Evolutionary conservation across 192 early-diverging fungal species (phyloP).

Genomic region (Coemansia sp.): DNA sequence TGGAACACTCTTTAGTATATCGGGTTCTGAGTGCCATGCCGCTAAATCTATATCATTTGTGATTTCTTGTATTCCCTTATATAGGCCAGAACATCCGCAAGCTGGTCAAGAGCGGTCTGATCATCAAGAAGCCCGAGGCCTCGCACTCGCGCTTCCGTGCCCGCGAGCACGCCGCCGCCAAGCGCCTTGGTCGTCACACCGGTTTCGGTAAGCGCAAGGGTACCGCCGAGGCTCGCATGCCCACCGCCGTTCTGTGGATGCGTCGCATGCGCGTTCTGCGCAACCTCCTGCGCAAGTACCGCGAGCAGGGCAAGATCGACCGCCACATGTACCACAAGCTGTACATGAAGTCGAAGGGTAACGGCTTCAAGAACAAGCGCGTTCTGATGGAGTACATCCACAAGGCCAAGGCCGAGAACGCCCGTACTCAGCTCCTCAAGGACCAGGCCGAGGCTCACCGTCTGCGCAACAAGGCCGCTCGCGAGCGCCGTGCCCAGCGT

Average conservation of each 20-base stretch:
- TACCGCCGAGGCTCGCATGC: slow-evolving; percentile 99
- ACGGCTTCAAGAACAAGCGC: slow-evolving; percentile 99
- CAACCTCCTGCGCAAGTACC: slow-evolving; percentile 94
- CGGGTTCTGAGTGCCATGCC: background rate
- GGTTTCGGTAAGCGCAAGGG: slow-evolving; percentile 91
- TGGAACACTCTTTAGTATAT: background rate
- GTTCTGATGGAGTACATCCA: slow-evolving; percentile 99
- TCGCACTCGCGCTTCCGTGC: slow-evolving; percentile 92
- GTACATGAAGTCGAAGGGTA: slow-evolving; percentile 99
- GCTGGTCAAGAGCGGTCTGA: slow-evolving; percentile 95
- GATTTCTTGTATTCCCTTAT: background rate
- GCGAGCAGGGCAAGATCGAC: slow-evolving; percentile 97
- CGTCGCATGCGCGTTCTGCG: slow-evolving; percentile 95
- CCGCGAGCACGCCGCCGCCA: slow-evolving; percentile 86
- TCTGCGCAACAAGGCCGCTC: slow-evolving; percentile 89
- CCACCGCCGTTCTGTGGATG: slow-evolving; percentile 94
- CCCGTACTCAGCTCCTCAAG: slow-evolving; percentile 83
- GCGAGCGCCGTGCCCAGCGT: slow-evolving; percentile 86
- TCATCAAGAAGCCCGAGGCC: slow-evolving; percentile 89
- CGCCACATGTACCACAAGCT: slow-evolving; percentile 96
- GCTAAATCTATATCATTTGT: background rate
- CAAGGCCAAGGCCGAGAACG: slow-evolving; percentile 98
- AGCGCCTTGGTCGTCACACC: slow-evolving; percentile 95
- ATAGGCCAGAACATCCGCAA: slow-evolving; percentile 87
- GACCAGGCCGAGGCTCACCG: slow-evolving; percentile 99